These are phyloP conservation scores for Diddensiella santjacobensis DNA, from an alignment of 805 yeast species.

Conservation along the genomic window DNA sequence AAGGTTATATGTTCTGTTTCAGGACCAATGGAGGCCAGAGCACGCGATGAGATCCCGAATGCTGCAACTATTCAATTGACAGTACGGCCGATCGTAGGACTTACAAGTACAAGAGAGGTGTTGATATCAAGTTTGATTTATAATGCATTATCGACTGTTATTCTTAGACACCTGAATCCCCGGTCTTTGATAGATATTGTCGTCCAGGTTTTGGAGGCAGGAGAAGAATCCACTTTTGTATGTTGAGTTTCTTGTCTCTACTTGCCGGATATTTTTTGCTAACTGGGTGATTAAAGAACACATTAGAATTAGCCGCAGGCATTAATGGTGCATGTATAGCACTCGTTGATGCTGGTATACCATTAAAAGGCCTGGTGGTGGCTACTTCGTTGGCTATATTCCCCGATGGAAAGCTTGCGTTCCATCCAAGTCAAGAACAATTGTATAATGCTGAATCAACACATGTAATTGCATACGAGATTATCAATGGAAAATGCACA, in stretches of 20 bases:
- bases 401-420: slow-evolving; percentile 26
- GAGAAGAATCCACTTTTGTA: too few relatives aligned
- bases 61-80: slow-evolving; percentile 71
- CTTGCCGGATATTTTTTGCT: too few relatives aligned
- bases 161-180: slow-evolving; percentile 66
- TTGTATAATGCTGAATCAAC: slow-evolving; percentile 48
- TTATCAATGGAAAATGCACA: slow-evolving; percentile 47
- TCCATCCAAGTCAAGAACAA: slow-evolving; percentile 46
- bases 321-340: slow-evolving; percentile 74
- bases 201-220: slow-evolving; percentile 57
- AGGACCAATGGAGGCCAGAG: slow-evolving; percentile 86
- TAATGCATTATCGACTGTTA: slow-evolving; percentile 54
- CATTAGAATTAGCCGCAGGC: slow-evolving; percentile 51
- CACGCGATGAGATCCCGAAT: slow-evolving; percentile 80
- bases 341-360: slow-evolving; percentile 73
- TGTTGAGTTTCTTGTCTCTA: too few relatives aligned
- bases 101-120: slow-evolving; percentile 70
- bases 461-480: slow-evolving; percentile 62
- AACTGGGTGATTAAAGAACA: background rate
- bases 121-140: slow-evolving; percentile 68
- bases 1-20: slow-evolving; percentile 71
- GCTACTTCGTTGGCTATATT: slow-evolving; percentile 48
- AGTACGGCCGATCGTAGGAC: slow-evolving; percentile 74
- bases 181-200: slow-evolving; percentile 71
- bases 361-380: slow-evolving; percentile 58